Base-by-base conservation (phyloP, 148 eudicot species). In the Rhododendron mucronatum region DNA sequence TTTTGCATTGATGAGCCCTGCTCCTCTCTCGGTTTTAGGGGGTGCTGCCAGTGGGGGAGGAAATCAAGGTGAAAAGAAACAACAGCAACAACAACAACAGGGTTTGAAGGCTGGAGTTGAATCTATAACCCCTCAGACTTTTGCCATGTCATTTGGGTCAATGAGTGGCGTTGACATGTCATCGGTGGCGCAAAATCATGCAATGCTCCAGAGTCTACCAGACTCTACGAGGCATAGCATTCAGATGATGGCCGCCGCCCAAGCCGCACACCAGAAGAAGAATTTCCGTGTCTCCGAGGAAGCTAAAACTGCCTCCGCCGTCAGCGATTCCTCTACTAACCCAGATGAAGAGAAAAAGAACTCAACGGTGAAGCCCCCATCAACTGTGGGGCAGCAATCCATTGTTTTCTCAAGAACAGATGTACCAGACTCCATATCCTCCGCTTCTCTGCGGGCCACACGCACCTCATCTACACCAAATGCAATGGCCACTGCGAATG, bases 91-190 rank as follows among this genome's bases (percentile, higher is more conserved):
- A 12, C 55, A 51, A 13, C 55, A 51, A 83, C 94, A 85, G 50
- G 92, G 86, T 59, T 9, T 86, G 86, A 91, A 92, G 86, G 69
- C 87, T 35, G 93, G 92, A 50, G 65, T 84, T 21, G 94, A 94
- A 16, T 82, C 94, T 48, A 28, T 91, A 47, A 84, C 91, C 15
- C 88, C 95, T 80, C 93, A 89, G 80, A 77, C 96, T 47, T 95
- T 94, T 85, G 95, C 98, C 16, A 92, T 97, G 98, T 93, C 98
- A 16, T 97, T 95, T 89, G 92, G 94, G 44, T 87, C 96, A 26
- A 81, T 93, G 15, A 95, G 90, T 88, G 95, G 95, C 26, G 83
- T 91, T 30, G 99, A 96, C 71, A 79, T 93, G 39, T 87, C 96
- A 33, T 91, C 98, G 18, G 90, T 94, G 90, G 90, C 93, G 0